phyloP scores from a whole-genome alignment of 1,139 yeast genomes.

The Zygosaccharomyces sapae region DNA sequence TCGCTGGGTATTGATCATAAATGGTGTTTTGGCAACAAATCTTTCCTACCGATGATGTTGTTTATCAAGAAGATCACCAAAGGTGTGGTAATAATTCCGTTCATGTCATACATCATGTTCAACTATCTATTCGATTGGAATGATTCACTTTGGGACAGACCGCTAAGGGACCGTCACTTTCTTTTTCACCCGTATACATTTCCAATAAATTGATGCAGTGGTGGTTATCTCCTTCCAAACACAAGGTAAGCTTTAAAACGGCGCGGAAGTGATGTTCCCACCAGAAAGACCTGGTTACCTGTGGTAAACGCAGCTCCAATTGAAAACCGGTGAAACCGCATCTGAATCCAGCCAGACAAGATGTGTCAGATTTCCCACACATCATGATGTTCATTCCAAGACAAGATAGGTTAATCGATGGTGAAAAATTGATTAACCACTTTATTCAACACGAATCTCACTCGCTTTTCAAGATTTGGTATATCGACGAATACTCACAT shows the following conservation, averaged over 20 bases:
- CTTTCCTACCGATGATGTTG: slow-evolving; percentile 60
- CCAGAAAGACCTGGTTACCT: slow-evolving; percentile 35
- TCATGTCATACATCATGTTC: slow-evolving; percentile 71
- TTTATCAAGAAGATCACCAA: slow-evolving; percentile 45
- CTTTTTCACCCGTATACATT: slow-evolving; percentile 78
- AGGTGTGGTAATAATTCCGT: slow-evolving; percentile 52
- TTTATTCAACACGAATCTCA: slow-evolving; percentile 49
- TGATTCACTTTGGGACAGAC: slow-evolving; percentile 69
- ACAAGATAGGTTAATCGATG: slow-evolving; percentile 57
- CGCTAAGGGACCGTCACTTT: slow-evolving; percentile 66
- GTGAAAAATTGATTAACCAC: slow-evolving; percentile 45
- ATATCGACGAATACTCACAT: slow-evolving; percentile 67
- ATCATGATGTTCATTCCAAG: slow-evolving; percentile 53
- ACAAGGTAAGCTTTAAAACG: slow-evolving; percentile 30
- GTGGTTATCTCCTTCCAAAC: slow-evolving; percentile 56
- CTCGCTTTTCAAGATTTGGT: slow-evolving; percentile 42
- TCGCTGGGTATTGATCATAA: slow-evolving; percentile 40
- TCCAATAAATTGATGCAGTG: slow-evolving; percentile 80
- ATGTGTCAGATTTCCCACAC: slow-evolving; percentile 23
- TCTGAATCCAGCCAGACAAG: slow-evolving; percentile 14
- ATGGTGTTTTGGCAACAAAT: slow-evolving; percentile 54
- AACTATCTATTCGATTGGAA: slow-evolving; percentile 84
- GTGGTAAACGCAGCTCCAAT: slow-evolving; percentile 14
- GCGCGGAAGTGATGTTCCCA: slow-evolving; percentile 32
- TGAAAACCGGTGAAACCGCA: slow-evolving; percentile 17